phyloP scores from a whole-genome alignment of 2,329 filamentous ascomycete genomes.

The Elsinoe perseae region DNA sequence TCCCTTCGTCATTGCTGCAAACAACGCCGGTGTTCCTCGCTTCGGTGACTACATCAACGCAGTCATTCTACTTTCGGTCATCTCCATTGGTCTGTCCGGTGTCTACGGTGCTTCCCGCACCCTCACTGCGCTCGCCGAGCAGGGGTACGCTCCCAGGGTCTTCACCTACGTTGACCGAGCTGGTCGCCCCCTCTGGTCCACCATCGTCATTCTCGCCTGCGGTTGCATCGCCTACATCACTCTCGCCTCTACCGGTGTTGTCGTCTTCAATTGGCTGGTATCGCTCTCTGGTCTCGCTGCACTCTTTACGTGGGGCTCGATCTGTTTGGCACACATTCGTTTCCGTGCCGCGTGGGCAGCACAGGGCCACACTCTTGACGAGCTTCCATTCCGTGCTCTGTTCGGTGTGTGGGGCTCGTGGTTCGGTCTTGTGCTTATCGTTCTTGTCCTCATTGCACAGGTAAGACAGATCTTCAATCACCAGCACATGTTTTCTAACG shows the following conservation, averaged over 20 bases:
- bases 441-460: slow-evolving; percentile 24
- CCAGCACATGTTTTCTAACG: neutral
- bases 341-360: slow-evolving; percentile 57
- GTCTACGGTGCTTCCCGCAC: slow-evolving; percentile 40
- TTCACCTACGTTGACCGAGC: slow-evolving; percentile 28
- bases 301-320: slow-evolving; percentile 64
- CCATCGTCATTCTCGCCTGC: slow-evolving; percentile 23
- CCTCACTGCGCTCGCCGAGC: slow-evolving; percentile 37
- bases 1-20: slow-evolving; percentile 53
- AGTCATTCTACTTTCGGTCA: slow-evolving; percentile 41
- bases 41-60: slow-evolving; percentile 44
- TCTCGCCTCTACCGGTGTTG: slow-evolving; percentile 29
- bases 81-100: slow-evolving; percentile 39
- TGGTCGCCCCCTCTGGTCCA: slow-evolving; percentile 31
- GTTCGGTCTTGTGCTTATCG: slow-evolving; percentile 23
- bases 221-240: slow-evolving; percentile 35
- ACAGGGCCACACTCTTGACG: slow-evolving; percentile 48
- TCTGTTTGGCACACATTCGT: slow-evolving; percentile 63
- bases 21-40: slow-evolving; percentile 22
- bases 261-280: slow-evolving; percentile 46
- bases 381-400: slow-evolving; percentile 42
- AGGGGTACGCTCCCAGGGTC: slow-evolving; percentile 37
- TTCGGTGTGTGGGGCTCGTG: slow-evolving; percentile 23
- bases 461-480: neutral
- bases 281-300: slow-evolving; percentile 63